These are phyloP conservation scores for Boletus huronensis DNA, from an alignment of 768 basidiomycete genomes.

Conservation along the genomic window DNA sequence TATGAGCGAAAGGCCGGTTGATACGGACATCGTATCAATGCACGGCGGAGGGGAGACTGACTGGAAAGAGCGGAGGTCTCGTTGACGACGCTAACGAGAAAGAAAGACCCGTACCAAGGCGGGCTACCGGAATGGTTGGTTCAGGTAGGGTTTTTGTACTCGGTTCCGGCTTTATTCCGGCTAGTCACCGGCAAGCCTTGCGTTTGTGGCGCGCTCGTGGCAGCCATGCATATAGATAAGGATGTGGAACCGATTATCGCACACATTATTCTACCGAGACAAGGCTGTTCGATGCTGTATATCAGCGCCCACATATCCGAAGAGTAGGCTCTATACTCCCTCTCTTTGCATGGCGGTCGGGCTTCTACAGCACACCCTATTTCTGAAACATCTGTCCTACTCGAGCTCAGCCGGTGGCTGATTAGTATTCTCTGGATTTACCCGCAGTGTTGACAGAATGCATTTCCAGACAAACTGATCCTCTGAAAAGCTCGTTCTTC, in stretches of 20 bases:
- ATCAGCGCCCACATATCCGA: background rate
- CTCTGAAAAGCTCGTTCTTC: background rate
- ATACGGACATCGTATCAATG: conserved; percentile 4
- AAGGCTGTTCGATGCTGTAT: background rate
- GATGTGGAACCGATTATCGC: background rate
- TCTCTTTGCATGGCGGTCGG: background rate
- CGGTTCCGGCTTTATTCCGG: conserved; percentile 15
- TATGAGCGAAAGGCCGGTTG: conserved; percentile 12
- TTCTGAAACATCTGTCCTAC: too few species aligned
- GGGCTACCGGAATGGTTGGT: background rate
- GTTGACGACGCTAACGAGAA: background rate
- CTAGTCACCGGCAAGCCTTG: background rate
- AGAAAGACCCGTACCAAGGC: background rate
- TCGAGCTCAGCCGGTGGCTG: background rate
- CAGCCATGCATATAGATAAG: background rate
- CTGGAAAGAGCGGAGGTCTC: background rate
- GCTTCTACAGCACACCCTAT: background rate
- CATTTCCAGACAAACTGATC: background rate
- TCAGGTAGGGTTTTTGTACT: conserved; percentile 4
- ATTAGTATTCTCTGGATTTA: background rate
- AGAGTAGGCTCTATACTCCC: background rate
- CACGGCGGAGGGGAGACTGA: background rate
- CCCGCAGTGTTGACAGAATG: background rate
- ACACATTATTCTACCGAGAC: background rate
- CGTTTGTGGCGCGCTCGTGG: background rate